Percentiles rank a stretch among this genome's conserved stretches.
Conservation (phyloP, 2,329 filamentous ascomycete species). For the Coniochaeta pulveracea region DNA sequence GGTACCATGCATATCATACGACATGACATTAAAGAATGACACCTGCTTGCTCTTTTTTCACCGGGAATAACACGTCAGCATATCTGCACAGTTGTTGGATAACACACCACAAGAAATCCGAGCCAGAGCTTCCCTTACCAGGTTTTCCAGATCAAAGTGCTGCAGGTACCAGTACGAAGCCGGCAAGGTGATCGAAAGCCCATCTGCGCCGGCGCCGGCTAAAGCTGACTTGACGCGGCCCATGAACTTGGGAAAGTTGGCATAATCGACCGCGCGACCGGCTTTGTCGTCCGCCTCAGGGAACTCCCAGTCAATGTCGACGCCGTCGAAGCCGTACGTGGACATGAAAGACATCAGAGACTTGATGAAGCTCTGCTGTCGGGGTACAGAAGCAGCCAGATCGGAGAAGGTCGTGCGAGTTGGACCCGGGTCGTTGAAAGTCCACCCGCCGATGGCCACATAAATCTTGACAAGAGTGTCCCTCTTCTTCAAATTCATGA, state of each 20-base stretch:
- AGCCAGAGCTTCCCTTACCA: constrained; percentile 7
- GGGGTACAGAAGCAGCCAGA: constrained; percentile 5
- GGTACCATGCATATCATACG: constrained; percentile 28
- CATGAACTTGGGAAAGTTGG: constrained; percentile 18
- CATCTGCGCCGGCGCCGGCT: constrained; percentile 2
- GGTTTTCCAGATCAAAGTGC: constrained; percentile 7
- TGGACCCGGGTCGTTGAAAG: constrained; percentile 15
- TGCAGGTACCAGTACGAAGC: constrained; percentile 11
- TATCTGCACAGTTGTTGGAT: background rate
- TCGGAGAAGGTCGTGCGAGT: constrained; percentile 10
- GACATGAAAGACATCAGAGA: constrained; percentile 10
- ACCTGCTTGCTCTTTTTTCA: background rate
- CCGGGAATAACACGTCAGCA: background rate
- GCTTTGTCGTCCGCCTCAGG: constrained; percentile 10
- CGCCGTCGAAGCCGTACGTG: constrained; percentile 12
- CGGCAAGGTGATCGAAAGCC: constrained; percentile 6
- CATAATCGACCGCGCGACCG: constrained; percentile 9
- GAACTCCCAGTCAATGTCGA: constrained; percentile 26
- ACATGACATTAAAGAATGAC: background rate
- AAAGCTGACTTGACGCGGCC: constrained; percentile 28
- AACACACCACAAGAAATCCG: constrained; percentile 8
- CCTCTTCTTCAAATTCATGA: constrained; percentile 12
- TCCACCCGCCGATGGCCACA: constrained; percentile 22
- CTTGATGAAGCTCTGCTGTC: constrained; percentile 5
- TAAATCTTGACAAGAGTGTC: constrained; percentile 15